Conservation (phyloP, 768 basidiomycete genomes). For the Suillus brevipes region DNA sequence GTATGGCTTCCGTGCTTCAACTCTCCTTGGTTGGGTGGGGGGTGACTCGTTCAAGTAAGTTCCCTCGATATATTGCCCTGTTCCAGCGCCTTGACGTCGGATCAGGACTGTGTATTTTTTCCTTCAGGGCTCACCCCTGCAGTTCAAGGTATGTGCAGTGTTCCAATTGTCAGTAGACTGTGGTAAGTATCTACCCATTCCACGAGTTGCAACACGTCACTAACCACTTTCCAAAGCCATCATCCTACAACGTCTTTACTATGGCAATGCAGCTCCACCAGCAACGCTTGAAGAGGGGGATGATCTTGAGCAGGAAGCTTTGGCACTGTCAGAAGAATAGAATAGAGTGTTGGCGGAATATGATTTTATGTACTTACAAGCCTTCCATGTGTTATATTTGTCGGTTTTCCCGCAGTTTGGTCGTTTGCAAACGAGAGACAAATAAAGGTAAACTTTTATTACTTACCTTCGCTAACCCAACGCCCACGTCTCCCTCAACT, state of each 20-base stretch:
- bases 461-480: slow-evolving; percentile 19
- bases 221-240: slow-evolving; percentile 51
- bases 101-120: slow-evolving; percentile 80
- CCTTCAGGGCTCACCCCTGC: slow-evolving; percentile 65
- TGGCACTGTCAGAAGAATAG: slow-evolving; percentile 65
- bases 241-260: slow-evolving; percentile 68
- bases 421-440: slow-evolving; percentile 24
- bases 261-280: slow-evolving; percentile 68
- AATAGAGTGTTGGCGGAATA: slow-evolving; percentile 7
- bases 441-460: slow-evolving; percentile 32
- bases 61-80: slow-evolving; percentile 11
- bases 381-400: slow-evolving; percentile 1
- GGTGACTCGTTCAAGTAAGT: slow-evolving; percentile 84
- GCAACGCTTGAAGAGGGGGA: slow-evolving; percentile 48
- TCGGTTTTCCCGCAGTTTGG: slow-evolving; percentile 5
- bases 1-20: slow-evolving; percentile 84
- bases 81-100: slow-evolving; percentile 20
- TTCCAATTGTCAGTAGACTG: slow-evolving; percentile 81
- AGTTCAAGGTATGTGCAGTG: slow-evolving; percentile 81
- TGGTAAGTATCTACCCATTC: slow-evolving; percentile 45
- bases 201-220: slow-evolving; percentile 12
- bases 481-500: slow-evolving; percentile 24
- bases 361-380: slow-evolving; percentile 5
- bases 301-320: slow-evolving; percentile 67
- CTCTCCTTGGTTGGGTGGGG: slow-evolving; percentile 79